These are phyloP conservation scores for Rhizopogon rudus DNA, from an alignment of 768 basidiomycete species.

Conservation along the genomic window DNA sequence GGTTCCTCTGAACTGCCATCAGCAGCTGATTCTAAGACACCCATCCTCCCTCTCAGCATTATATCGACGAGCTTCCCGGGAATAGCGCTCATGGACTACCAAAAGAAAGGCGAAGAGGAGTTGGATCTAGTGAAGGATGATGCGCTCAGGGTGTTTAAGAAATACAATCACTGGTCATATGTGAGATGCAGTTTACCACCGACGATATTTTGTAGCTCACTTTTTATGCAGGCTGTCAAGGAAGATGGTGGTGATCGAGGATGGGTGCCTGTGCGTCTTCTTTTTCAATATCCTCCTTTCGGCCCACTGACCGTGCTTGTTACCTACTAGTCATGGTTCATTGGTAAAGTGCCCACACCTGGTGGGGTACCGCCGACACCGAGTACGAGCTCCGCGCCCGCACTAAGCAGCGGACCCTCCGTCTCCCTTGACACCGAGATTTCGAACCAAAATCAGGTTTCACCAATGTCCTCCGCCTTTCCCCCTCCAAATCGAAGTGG, in stretches of 20 bases:
- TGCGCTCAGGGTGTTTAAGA: constrained; percentile 87
- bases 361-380: constrained; percentile 42
- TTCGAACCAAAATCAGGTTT: constrained; percentile 45
- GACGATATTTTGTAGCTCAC: constrained; percentile 8
- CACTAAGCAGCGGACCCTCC: constrained; percentile 22
- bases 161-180: constrained; percentile 98
- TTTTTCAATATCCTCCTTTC: constrained; percentile 2
- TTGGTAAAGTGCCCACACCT: constrained; percentile 69
- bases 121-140: constrained; percentile 87
- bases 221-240: constrained; percentile 69
- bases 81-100: constrained; percentile 94
- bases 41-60: constrained; percentile 86
- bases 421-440: constrained; percentile 32
- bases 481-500: constrained; percentile 33
- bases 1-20: constrained; percentile 36
- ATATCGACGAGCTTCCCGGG: constrained; percentile 98
- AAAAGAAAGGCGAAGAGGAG: constrained; percentile 91
- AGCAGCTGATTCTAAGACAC: constrained; percentile 46
- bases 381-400: constrained; percentile 40
- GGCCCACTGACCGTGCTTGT: background rate
- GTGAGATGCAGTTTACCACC: constrained; percentile 35
- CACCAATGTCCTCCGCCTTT: constrained; percentile 84
- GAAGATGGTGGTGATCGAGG: constrained; percentile 91
- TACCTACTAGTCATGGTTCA: constrained; percentile 77
- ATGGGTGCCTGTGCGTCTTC: constrained; percentile 82